Evolutionary conservation across 2,329 filamentous ascomycete species (phyloP).

Genomic region (Blastomyces silverae): DNA sequence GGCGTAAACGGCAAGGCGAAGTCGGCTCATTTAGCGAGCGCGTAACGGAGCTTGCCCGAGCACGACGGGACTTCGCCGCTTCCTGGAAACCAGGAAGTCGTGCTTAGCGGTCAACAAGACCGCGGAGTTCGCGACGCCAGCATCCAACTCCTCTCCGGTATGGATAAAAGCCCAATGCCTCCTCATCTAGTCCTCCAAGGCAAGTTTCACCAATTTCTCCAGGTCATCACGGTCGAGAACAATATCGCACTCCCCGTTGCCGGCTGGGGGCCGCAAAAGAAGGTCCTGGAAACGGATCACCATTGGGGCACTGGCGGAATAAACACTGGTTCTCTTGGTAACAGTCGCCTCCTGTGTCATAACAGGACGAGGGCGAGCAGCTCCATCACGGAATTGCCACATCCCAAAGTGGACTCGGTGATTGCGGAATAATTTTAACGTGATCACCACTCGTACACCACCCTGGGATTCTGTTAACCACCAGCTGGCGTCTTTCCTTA

Average conservation of each 20-base stretch:
- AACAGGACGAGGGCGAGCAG: background rate
- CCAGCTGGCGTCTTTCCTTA: conserved; percentile 10
- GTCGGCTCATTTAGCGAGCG: background rate
- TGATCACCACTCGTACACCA: conserved; percentile 10
- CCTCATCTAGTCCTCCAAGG: conserved; percentile 9
- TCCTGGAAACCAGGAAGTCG: conserved; percentile 6
- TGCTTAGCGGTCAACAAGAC: conserved; percentile 8
- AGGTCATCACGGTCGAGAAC: conserved; percentile 13
- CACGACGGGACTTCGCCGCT: background rate
- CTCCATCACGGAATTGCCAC: background rate
- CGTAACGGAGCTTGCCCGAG: background rate
- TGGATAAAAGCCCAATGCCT: conserved; percentile 1
- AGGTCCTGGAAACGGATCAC: conserved; percentile 15
- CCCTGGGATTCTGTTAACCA: conserved; percentile 13
- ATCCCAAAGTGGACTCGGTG: conserved; percentile 6
- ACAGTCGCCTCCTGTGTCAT: conserved; percentile 4
- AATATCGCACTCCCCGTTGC: conserved; percentile 12
- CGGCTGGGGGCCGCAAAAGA: conserved; percentile 11
- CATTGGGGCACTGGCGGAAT: conserved; percentile 6
- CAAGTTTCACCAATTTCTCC: background rate
- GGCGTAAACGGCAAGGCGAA: background rate
- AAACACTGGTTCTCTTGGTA: background rate
- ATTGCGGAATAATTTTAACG: conserved; percentile 8
- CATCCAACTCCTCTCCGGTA: conserved; percentile 2
- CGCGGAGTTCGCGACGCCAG: background rate